These are phyloP conservation scores for Verticillium dahliae DNA, from an alignment of 2,329 filamentous ascomycete genomes.

Conservation along the genomic window DNA sequence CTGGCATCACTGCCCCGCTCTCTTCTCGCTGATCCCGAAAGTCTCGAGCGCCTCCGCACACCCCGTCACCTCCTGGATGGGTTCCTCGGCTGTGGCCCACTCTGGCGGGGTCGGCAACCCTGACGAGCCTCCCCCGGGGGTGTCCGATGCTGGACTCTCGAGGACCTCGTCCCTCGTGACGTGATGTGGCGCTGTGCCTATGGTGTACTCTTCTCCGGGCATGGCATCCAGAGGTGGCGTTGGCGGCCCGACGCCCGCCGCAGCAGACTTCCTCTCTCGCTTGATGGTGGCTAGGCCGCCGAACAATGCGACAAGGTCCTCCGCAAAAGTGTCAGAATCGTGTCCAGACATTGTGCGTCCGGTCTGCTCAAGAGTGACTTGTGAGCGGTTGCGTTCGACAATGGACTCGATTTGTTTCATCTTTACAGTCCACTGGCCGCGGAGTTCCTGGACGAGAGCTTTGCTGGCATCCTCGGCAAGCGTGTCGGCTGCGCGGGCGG, in stretches of 20 bases:
- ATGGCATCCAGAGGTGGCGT: conserved; percentile 5
- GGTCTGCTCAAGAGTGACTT: conserved; percentile 3
- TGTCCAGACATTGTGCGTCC: conserved; percentile 6
- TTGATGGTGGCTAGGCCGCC: conserved; percentile 23
- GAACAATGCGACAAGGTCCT: conserved; percentile 8
- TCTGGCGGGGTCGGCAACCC: conserved; percentile 30
- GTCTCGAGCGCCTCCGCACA: background rate
- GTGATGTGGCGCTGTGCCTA: conserved; percentile 10
- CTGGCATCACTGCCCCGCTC: background rate
- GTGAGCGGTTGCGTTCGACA: conserved; percentile 26
- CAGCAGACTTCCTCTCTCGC: conserved; percentile 5
- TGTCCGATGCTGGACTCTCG: conserved; percentile 26
- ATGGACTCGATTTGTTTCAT: conserved; percentile 24
- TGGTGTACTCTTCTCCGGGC: conserved; percentile 1
- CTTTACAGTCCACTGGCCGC: conserved; percentile 30
- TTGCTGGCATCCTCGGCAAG: conserved; percentile 18
- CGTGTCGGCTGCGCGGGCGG: conserved; percentile 7
- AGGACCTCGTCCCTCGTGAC: conserved; percentile 27
- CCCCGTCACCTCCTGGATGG: background rate
- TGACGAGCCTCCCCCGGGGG: conserved; percentile 26
- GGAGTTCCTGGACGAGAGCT: conserved; percentile 27
- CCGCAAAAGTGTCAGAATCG: conserved; percentile 3
- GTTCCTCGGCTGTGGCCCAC: conserved; percentile 8
- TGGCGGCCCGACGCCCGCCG: background rate
- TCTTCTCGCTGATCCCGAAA: background rate